Base-by-base conservation (phyloP, 1,284 basidiomycete genomes). In the Ustilago bromivora region DNA sequence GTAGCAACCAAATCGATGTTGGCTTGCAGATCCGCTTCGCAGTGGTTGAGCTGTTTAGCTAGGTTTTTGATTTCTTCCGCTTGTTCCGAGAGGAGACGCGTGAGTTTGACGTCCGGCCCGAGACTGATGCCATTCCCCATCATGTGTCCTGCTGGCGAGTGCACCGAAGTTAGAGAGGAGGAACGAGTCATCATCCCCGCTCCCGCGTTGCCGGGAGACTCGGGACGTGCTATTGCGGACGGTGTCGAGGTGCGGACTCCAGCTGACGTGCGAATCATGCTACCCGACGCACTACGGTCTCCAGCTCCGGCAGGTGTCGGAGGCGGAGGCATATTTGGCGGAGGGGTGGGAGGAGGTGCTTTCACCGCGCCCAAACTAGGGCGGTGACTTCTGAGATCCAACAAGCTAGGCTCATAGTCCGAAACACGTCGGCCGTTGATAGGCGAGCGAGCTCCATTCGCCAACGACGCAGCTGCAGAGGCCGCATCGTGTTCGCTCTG, bases 1-100 rank as follows among this genome's bases (percentile, higher is more conserved):
- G 80, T 82, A 23, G 78, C 90, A 71, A 95, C 94, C 64, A 96
- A 90, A 85, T 96, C 94, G 89, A 95, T 94, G 85, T 96, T 94
- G 58, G 93, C 92, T 81, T 95, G 93, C 68, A 96, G 88, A 86
- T 96, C 94, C 71, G 90, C 91, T 87, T 96, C 94, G 84, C 94
- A 95, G 86, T 96, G 94, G 36, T 91, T 91, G 61, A 97, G 87
- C 87, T 95, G 94, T 87, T 95, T 94, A 87, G 94, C 94, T 65
- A 97, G 90, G 38, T 92, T 95, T 87, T 93, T 93, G 88, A 96
- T 75, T 66, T 94, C 92, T 82, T 92, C 93, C 17, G 89, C 86
- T 86, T 94, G 92, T 78, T 92, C 90, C 75, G 93, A 92, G 12
- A 94, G 82, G 81, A 91, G 66, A 43, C 77, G 71, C 13, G 71